Percentiles rank a stretch among this genome's conserved stretches.
Evolutionary conservation across 2,329 filamentous ascomycete species (phyloP).

Genomic region (Rutstroemia sp.): DNA sequence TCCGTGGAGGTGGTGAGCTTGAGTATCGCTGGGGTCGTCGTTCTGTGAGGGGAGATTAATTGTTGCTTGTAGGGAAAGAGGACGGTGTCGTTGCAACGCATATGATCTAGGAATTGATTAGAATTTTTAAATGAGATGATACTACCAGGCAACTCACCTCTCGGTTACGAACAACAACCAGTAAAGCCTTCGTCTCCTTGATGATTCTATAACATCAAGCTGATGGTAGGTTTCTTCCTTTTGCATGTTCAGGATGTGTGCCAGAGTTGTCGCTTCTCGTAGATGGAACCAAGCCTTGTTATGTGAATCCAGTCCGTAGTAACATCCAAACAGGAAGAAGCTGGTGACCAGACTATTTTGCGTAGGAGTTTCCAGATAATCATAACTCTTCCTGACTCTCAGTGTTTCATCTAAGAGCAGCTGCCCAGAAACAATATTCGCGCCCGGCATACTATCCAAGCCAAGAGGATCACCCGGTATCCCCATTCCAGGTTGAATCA

Average conservation of each 20-base stretch:
- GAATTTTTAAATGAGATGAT: neutral
- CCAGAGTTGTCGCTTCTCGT: slow-evolving; percentile 67
- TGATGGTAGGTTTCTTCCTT: slow-evolving; percentile 56
- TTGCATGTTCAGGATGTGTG: slow-evolving; percentile 51
- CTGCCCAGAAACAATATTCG: slow-evolving; percentile 56
- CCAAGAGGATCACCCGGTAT: slow-evolving; percentile 52
- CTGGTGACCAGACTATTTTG: slow-evolving; percentile 61
- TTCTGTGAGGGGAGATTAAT: slow-evolving; percentile 56
- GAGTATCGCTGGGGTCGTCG: slow-evolving; percentile 52
- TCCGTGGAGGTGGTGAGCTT: slow-evolving; percentile 43
- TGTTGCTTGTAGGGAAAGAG: slow-evolving; percentile 61
- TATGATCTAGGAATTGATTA: slow-evolving; percentile 46
- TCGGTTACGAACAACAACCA: slow-evolving; percentile 69
- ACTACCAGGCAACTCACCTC: slow-evolving; percentile 39
- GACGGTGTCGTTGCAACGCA: slow-evolving; percentile 61
- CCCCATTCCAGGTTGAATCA: slow-evolving; percentile 61
- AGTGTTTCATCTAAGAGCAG: slow-evolving; percentile 61
- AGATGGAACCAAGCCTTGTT: slow-evolving; percentile 74
- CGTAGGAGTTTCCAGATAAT: slow-evolving; percentile 50
- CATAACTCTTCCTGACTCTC: slow-evolving; percentile 55
- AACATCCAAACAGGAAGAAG: slow-evolving; percentile 69
- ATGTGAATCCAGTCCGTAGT: slow-evolving; percentile 64
- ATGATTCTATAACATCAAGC: slow-evolving; percentile 51
- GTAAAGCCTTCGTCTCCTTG: slow-evolving; percentile 58
- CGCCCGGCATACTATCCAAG: slow-evolving; percentile 46